phyloP scores from a whole-genome alignment of 306 rosid species.

The Quercus dentata region DNA sequence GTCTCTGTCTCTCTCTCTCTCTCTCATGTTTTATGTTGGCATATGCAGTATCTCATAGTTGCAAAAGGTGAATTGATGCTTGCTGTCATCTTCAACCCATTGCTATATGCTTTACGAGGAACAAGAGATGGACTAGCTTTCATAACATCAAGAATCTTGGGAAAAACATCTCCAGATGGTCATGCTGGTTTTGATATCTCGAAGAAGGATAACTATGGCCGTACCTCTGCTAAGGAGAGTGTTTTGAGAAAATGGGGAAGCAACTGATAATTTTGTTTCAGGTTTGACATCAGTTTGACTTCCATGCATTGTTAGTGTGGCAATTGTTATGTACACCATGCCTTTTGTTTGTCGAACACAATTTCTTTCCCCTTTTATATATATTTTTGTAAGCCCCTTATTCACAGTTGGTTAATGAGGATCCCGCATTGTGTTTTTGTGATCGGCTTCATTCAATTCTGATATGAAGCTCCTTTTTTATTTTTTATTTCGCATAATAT shows the following conservation, averaged over 20 bases:
- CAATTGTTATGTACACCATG: constrained; percentile 2
- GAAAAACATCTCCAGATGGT: constrained; percentile 33
- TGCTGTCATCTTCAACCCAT: constrained; percentile 75
- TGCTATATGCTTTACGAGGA: constrained; percentile 75
- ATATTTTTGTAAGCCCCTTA: neutral
- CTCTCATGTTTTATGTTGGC: neutral
- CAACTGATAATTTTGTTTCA: constrained; percentile 30
- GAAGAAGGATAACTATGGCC: constrained; percentile 44
- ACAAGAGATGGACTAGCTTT: constrained; percentile 67
- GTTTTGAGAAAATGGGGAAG: constrained; percentile 83
- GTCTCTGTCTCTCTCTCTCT: neutral
- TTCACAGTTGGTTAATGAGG: neutral
- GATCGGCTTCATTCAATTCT: neutral
- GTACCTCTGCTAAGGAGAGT: constrained; percentile 71
- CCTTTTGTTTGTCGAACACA: neutral
- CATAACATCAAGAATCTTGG: constrained; percentile 47
- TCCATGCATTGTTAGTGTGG: constrained; percentile 12
- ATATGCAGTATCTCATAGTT: constrained; percentile 68
- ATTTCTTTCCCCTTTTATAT: neutral
- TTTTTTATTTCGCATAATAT: neutral
- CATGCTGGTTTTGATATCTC: constrained; percentile 31
- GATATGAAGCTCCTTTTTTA: neutral
- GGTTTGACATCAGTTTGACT: constrained; percentile 23
- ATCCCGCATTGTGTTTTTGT: neutral
- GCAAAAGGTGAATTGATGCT: constrained; percentile 81